A percentile compares a stretch with the other conserved stretches of the same genome.
Conservation (phyloP, 768 basidiomycete genomes). For the Phanerochaete sordida region DNA sequence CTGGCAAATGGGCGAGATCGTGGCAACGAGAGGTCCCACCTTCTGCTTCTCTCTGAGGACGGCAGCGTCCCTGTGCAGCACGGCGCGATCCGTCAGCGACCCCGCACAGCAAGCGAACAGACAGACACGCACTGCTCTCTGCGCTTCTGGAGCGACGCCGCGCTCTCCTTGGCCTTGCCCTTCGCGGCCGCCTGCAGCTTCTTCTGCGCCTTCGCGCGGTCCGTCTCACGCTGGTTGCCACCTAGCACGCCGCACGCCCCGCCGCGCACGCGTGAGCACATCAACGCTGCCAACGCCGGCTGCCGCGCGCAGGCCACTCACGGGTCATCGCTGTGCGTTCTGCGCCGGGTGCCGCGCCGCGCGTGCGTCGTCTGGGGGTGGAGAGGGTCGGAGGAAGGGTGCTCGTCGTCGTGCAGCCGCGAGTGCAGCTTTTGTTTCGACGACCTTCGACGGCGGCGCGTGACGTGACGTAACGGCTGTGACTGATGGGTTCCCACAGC, state of each 20-base stretch:
- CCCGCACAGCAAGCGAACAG: slow-evolving; percentile 4
- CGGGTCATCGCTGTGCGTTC: slow-evolving; percentile 5
- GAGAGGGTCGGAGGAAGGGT: neutral
- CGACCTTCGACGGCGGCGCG: neutral
- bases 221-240: slow-evolving; percentile 79
- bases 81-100: neutral
- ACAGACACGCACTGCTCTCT: slow-evolving; percentile 55
- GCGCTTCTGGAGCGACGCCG: slow-evolving; percentile 55
- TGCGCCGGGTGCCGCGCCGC: neutral
- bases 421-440: neutral
- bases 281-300: neutral
- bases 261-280: neutral
- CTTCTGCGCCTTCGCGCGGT: slow-evolving; percentile 72
- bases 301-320: slow-evolving; percentile 1
- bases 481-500: neutral
- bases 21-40: slow-evolving; percentile 34
- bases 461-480: neutral
- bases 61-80: slow-evolving; percentile 61
- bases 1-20: neutral
- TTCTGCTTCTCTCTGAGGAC: slow-evolving; percentile 75
- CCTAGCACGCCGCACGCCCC: slow-evolving; percentile 36
- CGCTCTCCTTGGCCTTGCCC: slow-evolving; percentile 70
- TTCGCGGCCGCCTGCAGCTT: slow-evolving; percentile 51
- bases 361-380: neutral
- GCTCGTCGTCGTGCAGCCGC: neutral